These are phyloP conservation scores for Penicillium mononematosum DNA, from an alignment of 495 filamentous ascomycete genomes.

Conservation along the genomic window DNA sequence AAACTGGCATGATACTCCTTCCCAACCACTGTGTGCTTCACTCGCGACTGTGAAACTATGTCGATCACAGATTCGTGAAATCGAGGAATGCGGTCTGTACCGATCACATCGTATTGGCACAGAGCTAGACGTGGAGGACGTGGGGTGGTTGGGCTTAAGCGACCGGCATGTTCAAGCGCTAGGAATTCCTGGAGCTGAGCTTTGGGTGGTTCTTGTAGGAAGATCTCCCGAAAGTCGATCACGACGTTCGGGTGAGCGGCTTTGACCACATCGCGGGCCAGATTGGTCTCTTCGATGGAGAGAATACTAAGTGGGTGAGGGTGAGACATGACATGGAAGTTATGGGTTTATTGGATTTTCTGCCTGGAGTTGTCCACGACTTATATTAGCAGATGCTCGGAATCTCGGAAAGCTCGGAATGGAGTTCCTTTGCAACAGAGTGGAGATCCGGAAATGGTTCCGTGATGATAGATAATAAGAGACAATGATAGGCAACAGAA, in stretches of 20 bases:
- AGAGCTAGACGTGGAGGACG: constrained; percentile 59
- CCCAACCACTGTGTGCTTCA: constrained; percentile 54
- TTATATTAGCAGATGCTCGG: constrained; percentile 3
- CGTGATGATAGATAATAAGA: neutral
- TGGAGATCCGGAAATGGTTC: constrained; percentile 7
- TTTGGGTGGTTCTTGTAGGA: constrained; percentile 52
- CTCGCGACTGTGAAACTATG: constrained; percentile 45
- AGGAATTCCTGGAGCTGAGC: constrained; percentile 47
- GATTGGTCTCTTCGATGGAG: constrained; percentile 46
- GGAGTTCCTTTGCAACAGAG: neutral
- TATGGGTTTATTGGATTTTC: neutral
- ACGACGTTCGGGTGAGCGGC: constrained; percentile 41
- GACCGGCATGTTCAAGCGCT: constrained; percentile 49
- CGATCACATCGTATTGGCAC: constrained; percentile 66
- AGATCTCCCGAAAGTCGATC: constrained; percentile 54
- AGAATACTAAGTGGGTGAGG: constrained; percentile 51
- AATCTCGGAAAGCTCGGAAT: constrained; percentile 10
- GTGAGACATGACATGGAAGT: constrained; percentile 32
- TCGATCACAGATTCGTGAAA: constrained; percentile 66
- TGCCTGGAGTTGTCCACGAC: neutral
- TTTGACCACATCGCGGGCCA: constrained; percentile 48
- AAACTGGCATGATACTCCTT: constrained; percentile 60
- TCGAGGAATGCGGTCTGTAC: constrained; percentile 52
- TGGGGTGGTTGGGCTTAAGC: constrained; percentile 44
- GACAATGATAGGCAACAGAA: no score